These are phyloP conservation scores for Cladosporium sp. DNA, from an alignment of 2,329 filamentous ascomycete genomes.

Conservation along the genomic window DNA sequence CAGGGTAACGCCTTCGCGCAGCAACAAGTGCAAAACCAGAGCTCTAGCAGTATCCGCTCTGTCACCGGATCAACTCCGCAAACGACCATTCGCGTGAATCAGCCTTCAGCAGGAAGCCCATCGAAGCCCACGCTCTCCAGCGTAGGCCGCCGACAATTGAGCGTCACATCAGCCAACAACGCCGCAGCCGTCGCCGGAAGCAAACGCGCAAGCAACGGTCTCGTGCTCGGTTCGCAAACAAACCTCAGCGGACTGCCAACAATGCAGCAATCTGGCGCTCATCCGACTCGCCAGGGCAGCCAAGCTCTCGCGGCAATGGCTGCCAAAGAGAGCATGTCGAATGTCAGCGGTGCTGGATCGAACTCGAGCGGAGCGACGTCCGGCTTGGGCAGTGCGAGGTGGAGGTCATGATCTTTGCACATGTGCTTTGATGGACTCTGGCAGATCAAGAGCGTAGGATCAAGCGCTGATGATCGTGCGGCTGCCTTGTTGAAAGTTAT, in stretches of 20 bases:
- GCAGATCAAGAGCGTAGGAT: too few relatives aligned
- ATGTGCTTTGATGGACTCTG: too few relatives aligned
- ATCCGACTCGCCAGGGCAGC: not conserved
- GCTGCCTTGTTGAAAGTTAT: too few relatives aligned
- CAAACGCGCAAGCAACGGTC: slow-evolving; percentile 24
- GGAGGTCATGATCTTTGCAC: slow-evolving; percentile 1
- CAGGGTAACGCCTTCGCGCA: slow-evolving; percentile 24
- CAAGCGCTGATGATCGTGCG: too few relatives aligned
- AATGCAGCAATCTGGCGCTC: not conserved
- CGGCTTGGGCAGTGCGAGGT: slow-evolving; percentile 4
- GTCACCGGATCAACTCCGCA: slow-evolving; percentile 4
- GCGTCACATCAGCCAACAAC: slow-evolving; percentile 16
- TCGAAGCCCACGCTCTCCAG: slow-evolving; percentile 2
- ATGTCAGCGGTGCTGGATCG: slow-evolving; percentile 11
- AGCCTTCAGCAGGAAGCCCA: slow-evolving; percentile 1
- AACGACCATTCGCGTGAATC: not conserved
- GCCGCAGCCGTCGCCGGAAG: slow-evolving; percentile 24
- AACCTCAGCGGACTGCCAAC: slow-evolving; percentile 3
- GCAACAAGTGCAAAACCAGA: slow-evolving; percentile 19
- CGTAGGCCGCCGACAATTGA: slow-evolving; percentile 22
- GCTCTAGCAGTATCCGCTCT: not conserved
- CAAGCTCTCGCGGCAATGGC: slow-evolving; percentile 22
- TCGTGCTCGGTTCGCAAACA: slow-evolving; percentile 15
- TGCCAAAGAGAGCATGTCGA: slow-evolving; percentile 24
- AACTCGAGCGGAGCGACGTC: slow-evolving; percentile 1